Conservation (phyloP, 2,329 filamentous ascomycete species). For the Stemphylium lycopersici region DNA sequence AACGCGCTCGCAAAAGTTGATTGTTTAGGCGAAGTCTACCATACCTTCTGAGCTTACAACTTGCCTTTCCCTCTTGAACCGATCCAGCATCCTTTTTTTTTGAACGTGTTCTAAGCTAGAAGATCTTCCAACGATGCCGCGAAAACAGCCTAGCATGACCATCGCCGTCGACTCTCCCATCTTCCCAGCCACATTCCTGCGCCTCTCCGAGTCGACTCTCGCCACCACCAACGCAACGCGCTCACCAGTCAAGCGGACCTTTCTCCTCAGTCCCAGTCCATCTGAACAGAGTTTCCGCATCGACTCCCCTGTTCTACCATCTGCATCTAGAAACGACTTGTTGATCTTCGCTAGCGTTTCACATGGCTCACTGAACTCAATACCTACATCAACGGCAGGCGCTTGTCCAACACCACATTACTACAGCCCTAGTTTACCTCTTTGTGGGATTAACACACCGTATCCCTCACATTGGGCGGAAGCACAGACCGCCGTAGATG, state of each 20-base stretch:
- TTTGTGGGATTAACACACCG: background rate
- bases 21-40: too few species aligned
- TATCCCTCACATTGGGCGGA: background rate
- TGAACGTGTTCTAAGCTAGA: too few species aligned
- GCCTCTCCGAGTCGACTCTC: background rate
- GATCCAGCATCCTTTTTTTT: too few species aligned
- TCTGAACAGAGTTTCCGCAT: background rate
- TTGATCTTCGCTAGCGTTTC: background rate
- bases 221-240: background rate
- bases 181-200: background rate
- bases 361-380: background rate
- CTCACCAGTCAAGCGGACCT: slow-evolving; percentile 2
- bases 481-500: background rate
- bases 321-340: background rate
- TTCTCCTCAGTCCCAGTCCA: slow-evolving; percentile 7
- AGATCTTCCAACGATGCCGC: background rate
- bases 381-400: background rate
- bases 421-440: background rate
- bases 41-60: too few species aligned
- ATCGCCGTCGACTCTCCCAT: background rate
- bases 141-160: background rate
- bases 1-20: too few species aligned
- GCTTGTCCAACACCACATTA: background rate
- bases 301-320: slow-evolving; percentile 4
- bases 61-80: too few species aligned